These are phyloP conservation scores for Termitomyces sp. DNA, from an alignment of 768 basidiomycete genomes.

Conservation along the genomic window DNA sequence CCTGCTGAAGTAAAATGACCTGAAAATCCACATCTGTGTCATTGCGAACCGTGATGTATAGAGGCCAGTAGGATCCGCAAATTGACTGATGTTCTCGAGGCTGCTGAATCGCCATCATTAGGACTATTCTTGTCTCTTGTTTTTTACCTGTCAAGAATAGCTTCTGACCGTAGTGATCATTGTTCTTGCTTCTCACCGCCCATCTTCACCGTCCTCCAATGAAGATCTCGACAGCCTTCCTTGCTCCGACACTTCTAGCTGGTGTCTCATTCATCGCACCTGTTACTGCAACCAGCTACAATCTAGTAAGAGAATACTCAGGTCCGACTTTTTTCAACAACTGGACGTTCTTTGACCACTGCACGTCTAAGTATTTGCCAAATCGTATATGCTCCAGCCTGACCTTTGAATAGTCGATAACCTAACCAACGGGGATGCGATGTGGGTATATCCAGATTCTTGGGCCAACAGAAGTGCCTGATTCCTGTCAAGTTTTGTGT, in stretches of 20 bases:
- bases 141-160: neutral
- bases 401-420: slow-evolving; percentile 46
- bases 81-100: neutral
- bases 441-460: slow-evolving; percentile 24
- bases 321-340: slow-evolving; percentile 61
- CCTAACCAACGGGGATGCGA: slow-evolving; percentile 59
- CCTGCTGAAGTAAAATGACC: too few relatives aligned
- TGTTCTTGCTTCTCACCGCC: neutral
- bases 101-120: neutral
- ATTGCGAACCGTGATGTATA: too few relatives aligned
- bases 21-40: too few relatives aligned
- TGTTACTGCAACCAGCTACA: slow-evolving; percentile 27
- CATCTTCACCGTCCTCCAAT: neutral
- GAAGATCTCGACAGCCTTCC: neutral
- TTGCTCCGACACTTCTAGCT: slow-evolving; percentile 1
- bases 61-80: neutral
- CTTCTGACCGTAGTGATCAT: neutral
- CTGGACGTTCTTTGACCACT: slow-evolving; percentile 60
- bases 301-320: slow-evolving; percentile 48
- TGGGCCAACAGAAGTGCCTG: neutral
- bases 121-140: neutral
- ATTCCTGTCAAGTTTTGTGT: slow-evolving; percentile 37
- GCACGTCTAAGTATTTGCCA: slow-evolving; percentile 26
- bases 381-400: neutral
- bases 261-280: neutral